Evolutionary conservation across 2,329 filamentous ascomycete genomes (phyloP), one percentile per base, ranked within the genome.

Genomic region (Zymoseptoria pseudotritici): DNA sequence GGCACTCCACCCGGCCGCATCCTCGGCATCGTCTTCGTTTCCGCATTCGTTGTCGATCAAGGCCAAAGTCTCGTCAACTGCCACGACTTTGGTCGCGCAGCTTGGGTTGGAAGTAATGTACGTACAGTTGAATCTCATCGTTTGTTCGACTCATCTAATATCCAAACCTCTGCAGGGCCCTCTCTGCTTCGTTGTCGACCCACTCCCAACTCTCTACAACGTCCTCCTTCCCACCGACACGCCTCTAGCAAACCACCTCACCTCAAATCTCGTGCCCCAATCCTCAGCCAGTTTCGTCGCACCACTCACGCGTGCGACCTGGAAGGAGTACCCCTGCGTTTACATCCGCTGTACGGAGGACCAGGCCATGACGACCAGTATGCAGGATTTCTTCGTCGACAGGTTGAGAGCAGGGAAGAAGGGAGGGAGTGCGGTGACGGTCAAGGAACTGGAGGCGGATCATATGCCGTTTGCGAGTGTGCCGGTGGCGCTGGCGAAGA

Each of bases 21-120:
- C n/a, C 53, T 63, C 2, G 60, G 61, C 2, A 63, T 66, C 4
- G 62, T 67, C 53, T 67, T 64, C 55, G 60, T 67, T 9, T 62
- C 65, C 10, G 64, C 65, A 1, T 66, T 67, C 50, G 60, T 67
- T 1, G 58, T 59, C 19, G 63, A 65, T 53, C 57, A 55, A 36
- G 61, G 59, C 8, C 61, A 63, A 31, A 57, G 50, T 22, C 58
- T 65, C 2, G 54, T 65, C 9, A 58, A 61, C 1, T 59, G 59
- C 22, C 60, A 63, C 50, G 52, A 61, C 50, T 59, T 53, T 1
- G 59, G 59, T 4, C 56, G 61, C 26, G 63, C 63, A n/a, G 59
- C 53, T 11, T 65, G 63, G 63, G 61, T 65, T 1, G 19, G 54
- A 11, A 46, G 59, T 2, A 58, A 64, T 5, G 50, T 58, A 26